Conservation (phyloP, 352 stramenopile genomes). For the Phytophthora aleatoria region DNA sequence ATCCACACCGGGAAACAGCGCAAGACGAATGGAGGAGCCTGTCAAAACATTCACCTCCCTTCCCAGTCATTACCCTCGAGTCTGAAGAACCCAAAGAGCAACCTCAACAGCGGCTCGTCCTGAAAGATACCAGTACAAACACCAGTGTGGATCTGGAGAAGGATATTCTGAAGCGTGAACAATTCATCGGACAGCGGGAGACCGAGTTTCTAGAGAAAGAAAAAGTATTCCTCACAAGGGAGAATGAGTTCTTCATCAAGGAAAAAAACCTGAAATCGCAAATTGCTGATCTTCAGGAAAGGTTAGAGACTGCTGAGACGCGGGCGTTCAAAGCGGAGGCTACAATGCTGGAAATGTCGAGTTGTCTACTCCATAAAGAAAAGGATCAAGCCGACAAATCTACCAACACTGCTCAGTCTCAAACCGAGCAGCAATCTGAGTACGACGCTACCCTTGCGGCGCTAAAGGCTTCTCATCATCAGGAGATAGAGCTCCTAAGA, state of each 20-base stretch:
- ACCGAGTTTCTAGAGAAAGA: slow-evolving; percentile 42
- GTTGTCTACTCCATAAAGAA: slow-evolving; percentile 31
- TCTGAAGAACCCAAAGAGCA: background rate
- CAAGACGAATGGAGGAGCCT: slow-evolving; percentile 3
- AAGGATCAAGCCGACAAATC: slow-evolving; percentile 28
- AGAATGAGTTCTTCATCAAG: slow-evolving; percentile 41
- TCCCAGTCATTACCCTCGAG: background rate
- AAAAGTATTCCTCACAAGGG: slow-evolving; percentile 35
- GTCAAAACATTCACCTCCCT: background rate
- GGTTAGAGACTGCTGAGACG: slow-evolving; percentile 23
- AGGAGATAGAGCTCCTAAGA: slow-evolving; percentile 21
- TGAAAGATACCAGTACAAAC: slow-evolving; percentile 65
- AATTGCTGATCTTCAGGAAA: slow-evolving; percentile 37
- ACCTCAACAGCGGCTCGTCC: slow-evolving; percentile 31
- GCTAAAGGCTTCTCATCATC: slow-evolving; percentile 18
- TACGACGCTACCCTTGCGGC: slow-evolving; percentile 16
- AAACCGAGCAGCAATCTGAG: slow-evolving; percentile 23
- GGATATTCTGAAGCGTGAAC: slow-evolving; percentile 50
- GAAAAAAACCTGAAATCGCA: slow-evolving; percentile 38
- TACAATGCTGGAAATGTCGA: slow-evolving; percentile 35
- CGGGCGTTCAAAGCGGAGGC: slow-evolving; percentile 33
- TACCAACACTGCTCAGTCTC: slow-evolving; percentile 3
- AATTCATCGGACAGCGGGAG: slow-evolving; percentile 37
- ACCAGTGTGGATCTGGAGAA: slow-evolving; percentile 63
- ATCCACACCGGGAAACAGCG: background rate